Evolutionary conservation across 2,329 filamentous ascomycete genomes (phyloP), one percentile per base, ranked within the genome.

Genomic region (Nothomitra cinnamomea): DNA sequence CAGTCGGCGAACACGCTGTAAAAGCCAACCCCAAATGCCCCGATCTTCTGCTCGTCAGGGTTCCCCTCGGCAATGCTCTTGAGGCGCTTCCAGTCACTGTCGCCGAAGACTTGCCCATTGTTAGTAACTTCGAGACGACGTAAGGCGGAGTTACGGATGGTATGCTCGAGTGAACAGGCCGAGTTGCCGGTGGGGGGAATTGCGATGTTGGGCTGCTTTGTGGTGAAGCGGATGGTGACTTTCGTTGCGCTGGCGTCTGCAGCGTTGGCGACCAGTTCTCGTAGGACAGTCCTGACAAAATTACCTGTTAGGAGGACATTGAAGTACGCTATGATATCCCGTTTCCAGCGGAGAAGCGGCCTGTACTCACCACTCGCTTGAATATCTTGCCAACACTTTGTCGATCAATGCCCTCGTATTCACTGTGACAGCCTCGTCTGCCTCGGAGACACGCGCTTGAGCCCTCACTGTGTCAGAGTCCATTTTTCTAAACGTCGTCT

Each of bases 1-100:
- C 90, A 98, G 65, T 98, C 92, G 57, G 92, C 87, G 65, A 98
- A 98, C 40, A 96, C 90, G 65, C 87, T 94, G 74, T 98, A 98
- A 70, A 98, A 98, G 1, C 92, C 92, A 35, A 98, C 92, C 59
- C 92, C 92, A 65, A 98, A 98, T 2, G 92, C 92, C 53, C 90
- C 92, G 61, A 98, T 98, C 72, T 98, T 98, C 48, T 89, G 96
- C 70, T 98, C 92, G 66, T 98, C 92, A 0, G 92, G 92, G 63
- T 98, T 98, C 48, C 92, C 92, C 66, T 98, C 92, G n/a, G 92
- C 92, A 58, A 98, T 98, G 57, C 90, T 82, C 73, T 96, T 96
- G 58, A 98, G 66, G 53, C 92, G 79, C 47, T 81, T 81, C 92
- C 92, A 98, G 67, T 98, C 92, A n/a, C 88, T 94, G 61, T 84